phyloP scores from a whole-genome alignment of 257 asterid species.

The Ajuga chamaepitys region DNA sequence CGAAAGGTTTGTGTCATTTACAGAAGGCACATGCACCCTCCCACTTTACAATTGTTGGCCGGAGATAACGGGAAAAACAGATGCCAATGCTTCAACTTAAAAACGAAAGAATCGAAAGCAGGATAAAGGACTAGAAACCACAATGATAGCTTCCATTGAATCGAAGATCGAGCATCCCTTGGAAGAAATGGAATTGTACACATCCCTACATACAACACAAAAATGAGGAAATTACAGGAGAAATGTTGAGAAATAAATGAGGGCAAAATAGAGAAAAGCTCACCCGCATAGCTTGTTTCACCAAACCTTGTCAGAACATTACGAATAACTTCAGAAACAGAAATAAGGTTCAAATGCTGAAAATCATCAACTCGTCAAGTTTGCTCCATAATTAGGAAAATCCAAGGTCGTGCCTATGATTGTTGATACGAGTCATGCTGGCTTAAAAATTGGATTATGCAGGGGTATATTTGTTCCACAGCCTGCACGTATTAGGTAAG shows the following conservation, averaged over 20 bases:
- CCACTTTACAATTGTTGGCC: slow-evolving; percentile 2
- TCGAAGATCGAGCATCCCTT: neutral
- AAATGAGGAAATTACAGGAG: too few relatives aligned
- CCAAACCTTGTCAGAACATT: neutral
- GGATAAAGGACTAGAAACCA: neutral
- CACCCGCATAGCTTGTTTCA: slow-evolving; percentile 18
- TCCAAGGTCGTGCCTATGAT: neutral
- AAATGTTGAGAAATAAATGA: neutral
- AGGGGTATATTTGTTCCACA: slow-evolving; percentile 62
- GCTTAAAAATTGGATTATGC: slow-evolving; percentile 61
- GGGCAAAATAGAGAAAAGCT: slow-evolving; percentile 9
- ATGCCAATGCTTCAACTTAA: neutral
- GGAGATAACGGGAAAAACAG: neutral
- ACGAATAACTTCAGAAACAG: neutral
- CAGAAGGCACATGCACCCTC: slow-evolving; percentile 12
- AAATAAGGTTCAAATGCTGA: neutral
- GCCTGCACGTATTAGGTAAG: slow-evolving; percentile 50
- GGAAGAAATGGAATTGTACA: neutral
- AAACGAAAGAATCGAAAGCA: slow-evolving; percentile 2
- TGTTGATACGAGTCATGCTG: slow-evolving; percentile 31
- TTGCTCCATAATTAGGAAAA: slow-evolving; percentile 4
- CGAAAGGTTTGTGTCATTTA: neutral
- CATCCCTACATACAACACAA: neutral
- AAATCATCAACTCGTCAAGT: neutral
- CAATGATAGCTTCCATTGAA: neutral